A percentile compares a stretch with the other conserved stretches of the same genome.
phyloP scores from a whole-genome alignment of 495 filamentous ascomycete species.

The Cairneyella variabilis region DNA sequence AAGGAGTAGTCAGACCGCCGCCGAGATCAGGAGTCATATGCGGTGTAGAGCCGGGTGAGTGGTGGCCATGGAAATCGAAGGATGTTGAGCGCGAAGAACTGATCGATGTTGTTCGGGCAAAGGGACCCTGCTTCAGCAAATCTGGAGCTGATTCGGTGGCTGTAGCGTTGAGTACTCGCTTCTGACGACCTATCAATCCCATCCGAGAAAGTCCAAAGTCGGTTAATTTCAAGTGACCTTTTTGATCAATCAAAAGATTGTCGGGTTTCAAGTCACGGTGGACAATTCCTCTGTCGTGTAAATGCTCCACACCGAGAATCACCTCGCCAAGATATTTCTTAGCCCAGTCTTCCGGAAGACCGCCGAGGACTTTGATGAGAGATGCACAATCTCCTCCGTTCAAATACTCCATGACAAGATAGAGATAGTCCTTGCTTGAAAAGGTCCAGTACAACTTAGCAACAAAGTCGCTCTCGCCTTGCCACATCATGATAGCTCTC shows the following conservation, averaged over 20 bases:
- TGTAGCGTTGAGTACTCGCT: slow-evolving; percentile 78
- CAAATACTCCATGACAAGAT: slow-evolving; percentile 98
- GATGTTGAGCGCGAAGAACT: slow-evolving; percentile 94
- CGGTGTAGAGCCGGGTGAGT: slow-evolving; percentile 81
- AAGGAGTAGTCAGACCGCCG: slow-evolving; percentile 69
- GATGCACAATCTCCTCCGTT: slow-evolving; percentile 97
- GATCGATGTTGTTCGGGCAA: slow-evolving; percentile 77
- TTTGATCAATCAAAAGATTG: slow-evolving; percentile 95
- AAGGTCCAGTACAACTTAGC: slow-evolving; percentile 99
- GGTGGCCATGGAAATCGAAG: slow-evolving; percentile 77
- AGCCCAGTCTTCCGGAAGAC: slow-evolving; percentile 92
- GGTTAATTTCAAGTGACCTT: slow-evolving; percentile 92
- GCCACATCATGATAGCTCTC: slow-evolving; percentile 99
- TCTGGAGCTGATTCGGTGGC: slow-evolving; percentile 80
- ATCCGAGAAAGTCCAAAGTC: slow-evolving; percentile 97
- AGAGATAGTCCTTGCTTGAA: slow-evolving; percentile 97
- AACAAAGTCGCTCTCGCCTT: slow-evolving; percentile 98
- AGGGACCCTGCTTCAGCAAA: slow-evolving; percentile 87
- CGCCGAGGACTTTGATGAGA: slow-evolving; percentile 88
- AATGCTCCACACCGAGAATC: slow-evolving; percentile 88
- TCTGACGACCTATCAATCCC: slow-evolving; percentile 94
- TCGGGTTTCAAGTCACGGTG: slow-evolving; percentile 97
- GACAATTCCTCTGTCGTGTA: slow-evolving; percentile 90
- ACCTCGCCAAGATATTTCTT: slow-evolving; percentile 97
- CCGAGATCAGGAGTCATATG: slow-evolving; percentile 78